Conservation (phyloP, 129 eudicot species). For the Oenanthe sinensis region DNA sequence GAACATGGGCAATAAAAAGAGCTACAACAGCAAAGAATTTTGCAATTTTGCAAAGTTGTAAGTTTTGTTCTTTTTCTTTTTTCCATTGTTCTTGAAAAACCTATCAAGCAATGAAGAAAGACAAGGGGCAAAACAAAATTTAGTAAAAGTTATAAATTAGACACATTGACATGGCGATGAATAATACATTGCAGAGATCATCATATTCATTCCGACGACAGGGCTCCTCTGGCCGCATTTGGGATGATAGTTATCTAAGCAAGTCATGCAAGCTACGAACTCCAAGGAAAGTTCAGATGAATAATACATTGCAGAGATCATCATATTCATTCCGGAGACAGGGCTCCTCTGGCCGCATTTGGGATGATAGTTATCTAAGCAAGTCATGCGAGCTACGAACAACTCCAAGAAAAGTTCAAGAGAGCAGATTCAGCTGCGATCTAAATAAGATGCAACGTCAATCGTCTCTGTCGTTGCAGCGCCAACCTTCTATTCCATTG, state of each 20-base stretch:
- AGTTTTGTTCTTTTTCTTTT: slow-evolving; percentile 4
- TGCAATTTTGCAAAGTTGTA: background rate
- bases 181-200: slow-evolving; percentile 48
- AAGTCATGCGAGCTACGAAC: slow-evolving; percentile 16
- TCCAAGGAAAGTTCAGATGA: too few relatives aligned
- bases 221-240: slow-evolving; percentile 61
- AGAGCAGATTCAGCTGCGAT: slow-evolving; percentile 4
- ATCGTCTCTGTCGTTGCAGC: background rate
- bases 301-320: background rate
- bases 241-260: slow-evolving; percentile 26
- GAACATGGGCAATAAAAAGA: background rate
- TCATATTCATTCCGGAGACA: too few relatives aligned
- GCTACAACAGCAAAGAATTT: background rate
- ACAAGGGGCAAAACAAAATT: background rate
- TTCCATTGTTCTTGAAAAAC: background rate
- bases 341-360: too few relatives aligned
- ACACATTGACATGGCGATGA: slow-evolving; percentile 22
- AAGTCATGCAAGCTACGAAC: slow-evolving; percentile 17
- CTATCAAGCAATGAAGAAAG: background rate
- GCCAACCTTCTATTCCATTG: slow-evolving; percentile 1
- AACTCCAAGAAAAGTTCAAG: background rate
- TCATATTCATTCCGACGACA: slow-evolving; percentile 55
- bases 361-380: background rate
- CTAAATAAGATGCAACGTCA: background rate
- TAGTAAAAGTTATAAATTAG: background rate